Evolutionary conservation across 345 rosid genomes (phyloP).

Genomic region (Clarkia xantiana): DNA sequence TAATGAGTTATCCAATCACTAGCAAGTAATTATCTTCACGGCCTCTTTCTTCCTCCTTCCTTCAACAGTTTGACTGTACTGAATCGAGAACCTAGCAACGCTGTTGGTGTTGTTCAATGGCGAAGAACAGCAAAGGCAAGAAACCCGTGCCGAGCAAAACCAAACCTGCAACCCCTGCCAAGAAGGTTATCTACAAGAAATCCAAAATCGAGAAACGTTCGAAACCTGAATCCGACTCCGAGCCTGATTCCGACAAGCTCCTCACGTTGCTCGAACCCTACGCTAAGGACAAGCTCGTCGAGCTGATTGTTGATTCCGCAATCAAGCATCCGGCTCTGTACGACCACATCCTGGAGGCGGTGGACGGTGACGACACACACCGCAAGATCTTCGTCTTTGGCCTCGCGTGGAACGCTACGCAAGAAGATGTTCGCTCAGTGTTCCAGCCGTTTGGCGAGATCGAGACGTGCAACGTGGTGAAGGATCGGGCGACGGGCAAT

Average conservation of each 20-base stretch:
- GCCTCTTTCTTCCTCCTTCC: too few relatives aligned
- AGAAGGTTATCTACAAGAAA: slow-evolving; percentile 18
- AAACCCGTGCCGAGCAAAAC: slow-evolving; percentile 4
- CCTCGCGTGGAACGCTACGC: slow-evolving; percentile 62
- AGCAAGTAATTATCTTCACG: too few relatives aligned
- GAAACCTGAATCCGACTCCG: slow-evolving; percentile 12
- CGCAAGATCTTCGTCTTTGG: slow-evolving; percentile 77
- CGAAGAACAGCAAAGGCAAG: slow-evolving; percentile 8
- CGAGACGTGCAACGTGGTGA: slow-evolving; percentile 28
- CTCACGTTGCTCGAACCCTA: slow-evolving; percentile 41
- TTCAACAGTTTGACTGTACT: too few relatives aligned
- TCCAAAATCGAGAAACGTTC: slow-evolving; percentile 4
- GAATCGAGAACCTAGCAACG: too few relatives aligned
- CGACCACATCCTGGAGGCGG: slow-evolving; percentile 33
- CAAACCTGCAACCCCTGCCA: slow-evolving; percentile 1
- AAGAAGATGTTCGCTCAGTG: slow-evolving; percentile 35
- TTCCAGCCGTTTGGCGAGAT: slow-evolving; percentile 56
- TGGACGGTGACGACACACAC: slow-evolving; percentile 50
- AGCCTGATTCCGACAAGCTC: slow-evolving; percentile 27
- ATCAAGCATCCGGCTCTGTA: slow-evolving; percentile 31
- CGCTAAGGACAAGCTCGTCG: slow-evolving; percentile 50
- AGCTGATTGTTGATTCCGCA: slow-evolving; percentile 36
- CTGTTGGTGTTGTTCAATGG: slow-evolving; percentile 4
- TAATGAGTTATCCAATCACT: too few relatives aligned
- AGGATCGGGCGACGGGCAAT: slow-evolving; percentile 13